Conservation (phyloP, 305 asterid genomes). For the Rubia tinctorum region DNA sequence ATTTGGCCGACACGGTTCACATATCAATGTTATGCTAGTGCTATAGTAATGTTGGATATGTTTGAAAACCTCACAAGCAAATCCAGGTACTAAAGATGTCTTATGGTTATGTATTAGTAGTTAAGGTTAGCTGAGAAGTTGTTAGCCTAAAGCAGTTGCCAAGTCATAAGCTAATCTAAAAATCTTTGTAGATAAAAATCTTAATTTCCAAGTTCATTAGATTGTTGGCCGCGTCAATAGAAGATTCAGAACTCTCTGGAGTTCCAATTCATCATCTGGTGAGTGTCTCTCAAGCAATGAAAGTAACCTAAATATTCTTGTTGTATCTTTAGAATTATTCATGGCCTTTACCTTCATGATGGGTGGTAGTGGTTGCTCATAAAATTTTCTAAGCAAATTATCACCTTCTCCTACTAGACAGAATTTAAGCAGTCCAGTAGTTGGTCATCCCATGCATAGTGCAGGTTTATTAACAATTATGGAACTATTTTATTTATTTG, state of each 20-base stretch:
- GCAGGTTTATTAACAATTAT: neutral
- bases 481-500: constrained; percentile 1
- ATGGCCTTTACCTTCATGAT: too few species aligned
- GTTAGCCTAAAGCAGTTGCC: too few species aligned
- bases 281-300: constrained; percentile 30
- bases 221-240: constrained; percentile 97
- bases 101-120: too few species aligned
- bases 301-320: neutral
- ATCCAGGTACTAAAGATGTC: too few species aligned
- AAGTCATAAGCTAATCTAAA: too few species aligned
- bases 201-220: constrained; percentile 92
- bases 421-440: neutral
- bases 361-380: neutral
- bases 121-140: too few species aligned
- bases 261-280: constrained; percentile 98
- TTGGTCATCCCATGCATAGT: neutral
- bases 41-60: too few species aligned
- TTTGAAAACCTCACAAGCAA: too few species aligned
- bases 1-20: too few species aligned
- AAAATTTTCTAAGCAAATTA: neutral
- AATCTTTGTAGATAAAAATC: constrained; percentile 75
- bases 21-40: too few species aligned
- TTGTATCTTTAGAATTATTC: neutral
- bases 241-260: constrained; percentile 74
- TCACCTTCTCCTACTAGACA: neutral